These are phyloP conservation scores for Bipolaris sorokiniana DNA, from an alignment of 2,329 filamentous ascomycete genomes.

Conservation along the genomic window DNA sequence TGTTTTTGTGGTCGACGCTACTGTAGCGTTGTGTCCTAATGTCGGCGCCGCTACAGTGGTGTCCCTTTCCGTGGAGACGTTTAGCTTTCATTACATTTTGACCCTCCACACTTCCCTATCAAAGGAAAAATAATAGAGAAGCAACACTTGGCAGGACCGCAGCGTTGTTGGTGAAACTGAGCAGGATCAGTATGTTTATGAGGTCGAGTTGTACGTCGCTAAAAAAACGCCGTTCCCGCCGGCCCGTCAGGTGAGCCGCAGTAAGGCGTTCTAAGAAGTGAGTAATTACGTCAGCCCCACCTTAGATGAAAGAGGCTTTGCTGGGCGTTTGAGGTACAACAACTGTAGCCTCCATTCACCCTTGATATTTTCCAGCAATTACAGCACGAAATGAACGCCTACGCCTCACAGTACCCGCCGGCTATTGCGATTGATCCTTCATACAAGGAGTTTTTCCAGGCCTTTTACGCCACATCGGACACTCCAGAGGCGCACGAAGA, in stretches of 20 bases:
- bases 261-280: background rate
- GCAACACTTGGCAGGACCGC: background rate
- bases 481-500: constrained; percentile 56
- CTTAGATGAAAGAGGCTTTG: constrained; percentile 3
- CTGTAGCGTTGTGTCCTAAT: background rate
- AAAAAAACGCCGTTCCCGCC: constrained; percentile 14
- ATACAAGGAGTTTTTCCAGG: constrained; percentile 54
- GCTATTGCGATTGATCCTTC: constrained; percentile 47
- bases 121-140: background rate
- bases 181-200: background rate
- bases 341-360: background rate
- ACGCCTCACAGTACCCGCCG: constrained; percentile 47
- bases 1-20: constrained; percentile 8
- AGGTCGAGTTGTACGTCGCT: constrained; percentile 1
- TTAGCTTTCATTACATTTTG: background rate
- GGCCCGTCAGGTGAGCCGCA: constrained; percentile 6
- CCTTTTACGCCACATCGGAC: constrained; percentile 56
- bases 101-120: background rate
- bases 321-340: constrained; percentile 10
- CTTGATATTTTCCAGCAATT: constrained; percentile 1
- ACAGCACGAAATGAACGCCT: constrained; percentile 33
- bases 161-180: background rate
- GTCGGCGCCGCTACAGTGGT: constrained; percentile 6
- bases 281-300: constrained; percentile 11
- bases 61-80: background rate